Evolutionary conservation across 208 protist species (phyloP), one percentile per base, ranked within the genome.

Genomic region (Porcisia deanei): DNA sequence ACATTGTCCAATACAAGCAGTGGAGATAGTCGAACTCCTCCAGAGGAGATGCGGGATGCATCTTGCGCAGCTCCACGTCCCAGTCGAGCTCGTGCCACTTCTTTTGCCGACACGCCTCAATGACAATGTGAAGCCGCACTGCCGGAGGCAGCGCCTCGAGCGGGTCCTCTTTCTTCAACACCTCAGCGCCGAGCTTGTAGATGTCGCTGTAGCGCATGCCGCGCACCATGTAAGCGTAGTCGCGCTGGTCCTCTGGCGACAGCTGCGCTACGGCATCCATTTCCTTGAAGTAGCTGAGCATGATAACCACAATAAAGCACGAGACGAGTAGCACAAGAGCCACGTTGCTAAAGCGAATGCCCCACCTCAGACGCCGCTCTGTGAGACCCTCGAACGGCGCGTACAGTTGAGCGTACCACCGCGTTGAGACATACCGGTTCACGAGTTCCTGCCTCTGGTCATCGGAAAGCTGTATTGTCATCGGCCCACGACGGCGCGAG

Each of bases 151-250:
- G 81, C 54, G 89, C 88, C 53, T 88, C 81, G 8, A 93, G 85
- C 14, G 91, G 91, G 78, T 96, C 91, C 37, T 91, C 85, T 68
- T 83, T 82, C 57, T 74, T 43, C n/a, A 92, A 68, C 18, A 90
- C 84, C 52, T 83, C 91, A 60, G 84, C 83, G 6, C 77, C 76
- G 7, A 87, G 58, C 34, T 80, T 37, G 75, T 83, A 84, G 63
- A 96, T 81, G 67, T 96, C 91, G n/a, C 82, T 82, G 72, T 86
- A 92, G 0, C 91, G 87, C 91, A 96, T 93, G 47, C 81, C 79
- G 14, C 73, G 79, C 71, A 92, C 87, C 72, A 96, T 88, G 70
- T 88, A 76, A 41, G 89, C 59, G 75, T 96, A 96, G 64, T 93
- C 91, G 22, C 67, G 66, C 39, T 81, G 82, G 57, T 96, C 91